Base-by-base conservation (phyloP, 495 filamentous ascomycete genomes). In the Aspergillus nanangensis region DNA sequence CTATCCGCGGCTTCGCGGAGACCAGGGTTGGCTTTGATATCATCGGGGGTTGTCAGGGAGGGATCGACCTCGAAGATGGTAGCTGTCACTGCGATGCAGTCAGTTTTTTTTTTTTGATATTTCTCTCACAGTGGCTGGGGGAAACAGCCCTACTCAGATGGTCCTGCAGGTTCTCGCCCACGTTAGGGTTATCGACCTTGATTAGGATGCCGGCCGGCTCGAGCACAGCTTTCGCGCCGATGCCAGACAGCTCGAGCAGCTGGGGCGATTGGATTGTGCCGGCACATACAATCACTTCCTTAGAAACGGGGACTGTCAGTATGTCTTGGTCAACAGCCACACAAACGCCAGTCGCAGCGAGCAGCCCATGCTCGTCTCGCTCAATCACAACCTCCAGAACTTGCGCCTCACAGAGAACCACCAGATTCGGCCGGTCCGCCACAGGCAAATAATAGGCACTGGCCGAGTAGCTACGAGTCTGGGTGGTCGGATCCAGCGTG, bases 131-230 rank as follows among this genome's bases (percentile, higher is more conserved):
- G n/a, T n/a, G n/a, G n/a, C n/a, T n/a, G n/a, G n/a, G n/a, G n/a
- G 9, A 69, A n/a, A 43, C 24, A 42, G 27, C 45, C 63, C 34
- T 59, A 70, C 74, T 72, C 40, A 73, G 47, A 47, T 80, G 77
- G 22, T 80, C 78, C 48, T 82, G 78, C 3, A 81, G 56, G 33
- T 81, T 80, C 39, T 75, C 69, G 4, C 79, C 78, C 2, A 82
- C 78, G 14, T 71, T 70, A 0, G 71, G 56, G 24, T 69, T 71
- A 18, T 70, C 55, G 3, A 78, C 55, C 18, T 71, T 67, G 4
- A 70, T 50, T 0, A 60, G 51, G 19, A 82, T 71, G 0, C 70
- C 67, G 4, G 66, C 67, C 0, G 54, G 52, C 1, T 61, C 38
- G 0, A 82, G 67, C 2, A 78, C 34, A 8, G 53, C 44, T 3